Percentiles rank a stretch among this genome's conserved stretches.
Evolutionary conservation across 805 yeast species (phyloP).

Genomic region (Candida tammaniensis): DNA sequence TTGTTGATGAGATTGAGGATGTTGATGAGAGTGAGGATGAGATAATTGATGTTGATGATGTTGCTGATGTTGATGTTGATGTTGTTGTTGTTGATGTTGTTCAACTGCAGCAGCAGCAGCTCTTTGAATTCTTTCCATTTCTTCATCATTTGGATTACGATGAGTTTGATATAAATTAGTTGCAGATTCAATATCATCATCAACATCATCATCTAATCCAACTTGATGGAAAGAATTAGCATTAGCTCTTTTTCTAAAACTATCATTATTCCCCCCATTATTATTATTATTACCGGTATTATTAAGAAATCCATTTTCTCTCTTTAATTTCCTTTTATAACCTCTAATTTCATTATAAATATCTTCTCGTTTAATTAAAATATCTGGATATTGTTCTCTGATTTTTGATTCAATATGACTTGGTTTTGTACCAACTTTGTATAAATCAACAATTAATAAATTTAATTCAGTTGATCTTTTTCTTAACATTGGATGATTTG

Average conservation of each 20-base stretch:
- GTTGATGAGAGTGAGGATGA: slow-evolving; percentile 1
- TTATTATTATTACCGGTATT: slow-evolving; percentile 3
- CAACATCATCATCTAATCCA: slow-evolving; percentile 19
- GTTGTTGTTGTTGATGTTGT: slow-evolving; percentile 24
- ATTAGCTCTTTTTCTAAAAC: slow-evolving; percentile 22
- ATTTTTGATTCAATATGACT: slow-evolving; percentile 51
- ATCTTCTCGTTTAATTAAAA: slow-evolving; percentile 54
- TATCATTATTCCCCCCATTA: slow-evolving; percentile 15
- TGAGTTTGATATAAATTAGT: slow-evolving; percentile 14
- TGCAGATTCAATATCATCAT: slow-evolving; percentile 14
- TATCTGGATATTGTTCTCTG: slow-evolving; percentile 50
- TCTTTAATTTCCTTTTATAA: slow-evolving; percentile 49
- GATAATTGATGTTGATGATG: slow-evolving; percentile 3
- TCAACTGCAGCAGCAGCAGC: slow-evolving; percentile 26
- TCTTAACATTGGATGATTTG: slow-evolving; percentile 56
- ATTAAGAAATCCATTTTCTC: slow-evolving; percentile 30
- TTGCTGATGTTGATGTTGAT: slow-evolving; percentile 17
- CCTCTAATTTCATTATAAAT: slow-evolving; percentile 58
- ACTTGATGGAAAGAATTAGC: slow-evolving; percentile 26
- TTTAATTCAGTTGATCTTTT: slow-evolving; percentile 53
- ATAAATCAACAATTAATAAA: slow-evolving; percentile 48
- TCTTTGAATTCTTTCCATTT: slow-evolving; percentile 13
- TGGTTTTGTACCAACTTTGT: slow-evolving; percentile 55
- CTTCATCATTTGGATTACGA: slow-evolving; percentile 16
- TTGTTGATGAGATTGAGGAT: slow-evolving; percentile 2